Conservation (phyloP, 139 green algal species). For the Chlorella sorokiniana region DNA sequence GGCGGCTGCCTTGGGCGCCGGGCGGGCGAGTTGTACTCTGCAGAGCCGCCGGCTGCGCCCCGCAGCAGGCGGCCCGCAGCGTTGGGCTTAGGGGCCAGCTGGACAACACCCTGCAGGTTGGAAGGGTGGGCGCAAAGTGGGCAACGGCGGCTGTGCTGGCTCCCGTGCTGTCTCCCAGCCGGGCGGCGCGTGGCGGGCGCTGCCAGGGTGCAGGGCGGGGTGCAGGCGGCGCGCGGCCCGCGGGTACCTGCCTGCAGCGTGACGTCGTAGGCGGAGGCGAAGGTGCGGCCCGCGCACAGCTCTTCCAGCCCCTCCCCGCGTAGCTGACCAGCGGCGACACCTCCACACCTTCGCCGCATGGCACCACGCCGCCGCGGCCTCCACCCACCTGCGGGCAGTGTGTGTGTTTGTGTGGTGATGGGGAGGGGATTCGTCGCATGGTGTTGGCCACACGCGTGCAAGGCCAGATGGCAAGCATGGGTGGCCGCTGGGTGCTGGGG, state of each 20-base stretch:
- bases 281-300: conserved; percentile 38
- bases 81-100: conserved; percentile 4
- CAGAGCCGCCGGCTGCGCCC: not conserved
- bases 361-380: conserved; percentile 49
- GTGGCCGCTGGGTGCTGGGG: not conserved
- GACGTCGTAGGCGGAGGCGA: conserved; percentile 11
- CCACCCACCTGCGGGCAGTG: conserved; percentile 11
- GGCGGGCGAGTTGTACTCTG: conserved; percentile 6
- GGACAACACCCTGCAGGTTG: conserved; percentile 10
- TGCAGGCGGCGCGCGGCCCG: too few species aligned
- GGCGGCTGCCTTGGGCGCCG: not conserved
- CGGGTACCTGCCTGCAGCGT: conserved; percentile 36
- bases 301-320: conserved; percentile 71
- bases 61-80: not conserved
- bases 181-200: too few species aligned
- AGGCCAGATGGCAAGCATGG: not conserved
- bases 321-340: conserved; percentile 77
- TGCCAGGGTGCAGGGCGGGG: not conserved
- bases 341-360: conserved; percentile 62
- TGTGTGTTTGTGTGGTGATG: too few species aligned
- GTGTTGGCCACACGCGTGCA: not conserved
- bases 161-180: not conserved
- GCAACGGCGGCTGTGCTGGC: not conserved
- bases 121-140: not conserved
- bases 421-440: too few species aligned